Base-by-base conservation (phyloP, 106 monocot genomes). In the Acorus gramineus region DNA sequence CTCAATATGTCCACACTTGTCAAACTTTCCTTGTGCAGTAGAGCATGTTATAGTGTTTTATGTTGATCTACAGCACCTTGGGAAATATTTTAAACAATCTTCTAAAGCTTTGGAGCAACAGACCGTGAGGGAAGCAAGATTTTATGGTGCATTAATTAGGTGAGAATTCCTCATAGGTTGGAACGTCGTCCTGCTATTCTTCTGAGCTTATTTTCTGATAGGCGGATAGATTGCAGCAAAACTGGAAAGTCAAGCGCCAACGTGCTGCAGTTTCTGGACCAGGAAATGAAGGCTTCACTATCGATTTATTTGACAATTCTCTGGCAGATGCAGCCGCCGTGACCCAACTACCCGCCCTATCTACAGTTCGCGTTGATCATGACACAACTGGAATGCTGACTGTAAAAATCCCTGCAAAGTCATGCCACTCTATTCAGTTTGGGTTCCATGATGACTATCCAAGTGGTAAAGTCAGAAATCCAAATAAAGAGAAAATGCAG, bases 241-340 rank as follows among this genome's bases (percentile, higher is more conserved):
- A 98, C 63, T 98, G 96, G 96, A 98, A 98, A 74, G 87, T 98
- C 9, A 98, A 98, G 63, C 82, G 96, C 52, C 95, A 87, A 12
- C 96, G 91, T 55, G 14, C 79, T 13, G 67, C 57, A 13, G 56
- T 61, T 49, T 50, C 68, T 76, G 85, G 70, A 69, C 79, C 93
- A 53, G 76, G 85, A 54, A 91, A 73, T 67, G 96, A 98, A 57
- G 77, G 78, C 49, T 98, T 91, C 68, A 75, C 67, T 44, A 77
- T 98, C 73, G 96, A 98, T 80, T 74, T 98, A 47, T 68, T 79
- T n/a, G 87, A 91, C 59, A 83, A 60, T 78, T 68, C 76, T 52
- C 74, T 49, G 10, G 42, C 68, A 61, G 94, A 94, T 44, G 28
- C 66, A 11, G 45, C 66, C 47, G 3, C 55, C 46, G 69, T 79